A percentile compares a stretch with the other conserved stretches of the same genome.
phyloP scores from a whole-genome alignment of 2,329 filamentous ascomycete species.

The Uncinocarpus reesii region DNA sequence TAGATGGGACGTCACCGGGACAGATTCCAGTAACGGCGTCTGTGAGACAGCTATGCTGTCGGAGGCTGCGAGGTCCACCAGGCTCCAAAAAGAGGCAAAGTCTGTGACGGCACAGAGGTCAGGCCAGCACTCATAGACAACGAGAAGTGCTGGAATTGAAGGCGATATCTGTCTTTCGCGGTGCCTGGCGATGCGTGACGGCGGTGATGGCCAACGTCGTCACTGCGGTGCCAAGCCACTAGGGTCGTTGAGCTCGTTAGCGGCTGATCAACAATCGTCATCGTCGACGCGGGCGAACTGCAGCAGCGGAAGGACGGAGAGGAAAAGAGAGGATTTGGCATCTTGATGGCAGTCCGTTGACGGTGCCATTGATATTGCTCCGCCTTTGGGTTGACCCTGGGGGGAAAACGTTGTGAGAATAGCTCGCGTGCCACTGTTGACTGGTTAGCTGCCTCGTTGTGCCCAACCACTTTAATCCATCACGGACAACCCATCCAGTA shows the following conservation, averaged over 20 bases:
- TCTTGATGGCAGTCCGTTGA: too few species aligned
- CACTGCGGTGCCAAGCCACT: slow-evolving; percentile 8
- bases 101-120: not conserved
- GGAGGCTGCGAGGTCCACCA: not conserved
- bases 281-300: not conserved
- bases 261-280: not conserved
- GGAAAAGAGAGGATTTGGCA: not conserved
- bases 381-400: too few species aligned
- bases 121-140: not conserved
- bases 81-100: not conserved
- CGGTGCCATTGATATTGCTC: too few species aligned
- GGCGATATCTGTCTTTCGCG: not conserved
- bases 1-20: not conserved
- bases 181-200: not conserved
- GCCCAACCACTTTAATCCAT: too few species aligned
- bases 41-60: slow-evolving; percentile 7
- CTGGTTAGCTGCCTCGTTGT: too few species aligned
- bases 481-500: too few species aligned
- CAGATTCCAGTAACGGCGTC: not conserved
- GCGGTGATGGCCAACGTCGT: not conserved
- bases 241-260: not conserved
- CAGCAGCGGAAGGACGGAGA: not conserved
- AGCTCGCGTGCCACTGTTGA: too few species aligned
- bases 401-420: too few species aligned
- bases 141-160: not conserved